phyloP scores from a whole-genome alignment of 2,329 filamentous ascomycete genomes.

The Trichoderma semiorbis region DNA sequence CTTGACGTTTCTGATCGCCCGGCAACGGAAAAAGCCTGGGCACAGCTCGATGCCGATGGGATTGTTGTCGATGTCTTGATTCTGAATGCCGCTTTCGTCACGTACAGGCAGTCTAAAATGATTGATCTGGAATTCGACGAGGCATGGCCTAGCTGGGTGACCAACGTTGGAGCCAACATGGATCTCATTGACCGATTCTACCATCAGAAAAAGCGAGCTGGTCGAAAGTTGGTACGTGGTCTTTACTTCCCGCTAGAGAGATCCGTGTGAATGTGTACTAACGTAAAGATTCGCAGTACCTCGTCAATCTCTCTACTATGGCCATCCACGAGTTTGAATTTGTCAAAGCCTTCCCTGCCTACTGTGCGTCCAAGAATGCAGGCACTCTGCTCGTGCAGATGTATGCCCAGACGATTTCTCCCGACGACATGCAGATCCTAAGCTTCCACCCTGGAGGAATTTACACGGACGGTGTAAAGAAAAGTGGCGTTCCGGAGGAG shows the following conservation, averaged over 20 bases:
- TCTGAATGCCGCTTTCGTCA: conserved; percentile 21
- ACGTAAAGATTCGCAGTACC: neutral
- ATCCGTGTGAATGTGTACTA: neutral
- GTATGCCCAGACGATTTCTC: conserved; percentile 29
- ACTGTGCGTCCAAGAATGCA: conserved; percentile 35
- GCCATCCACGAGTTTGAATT: conserved; percentile 25
- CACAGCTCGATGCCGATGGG: conserved; percentile 24
- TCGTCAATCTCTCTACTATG: conserved; percentile 7
- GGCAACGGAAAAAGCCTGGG: conserved; percentile 31
- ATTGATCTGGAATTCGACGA: conserved; percentile 16
- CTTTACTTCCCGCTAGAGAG: neutral
- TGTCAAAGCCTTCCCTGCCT: conserved; percentile 22
- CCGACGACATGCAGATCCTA: conserved; percentile 36
- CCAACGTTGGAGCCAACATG: conserved; percentile 17
- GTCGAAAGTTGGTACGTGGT: conserved; percentile 22
- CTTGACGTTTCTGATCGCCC: conserved; percentile 25
- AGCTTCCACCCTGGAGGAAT: conserved; percentile 37
- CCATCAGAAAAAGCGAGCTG: conserved; percentile 29
- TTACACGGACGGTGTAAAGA: conserved; percentile 27
- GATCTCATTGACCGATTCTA: conserved; percentile 30
- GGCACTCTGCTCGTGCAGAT: conserved; percentile 33
- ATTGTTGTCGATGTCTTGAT: conserved; percentile 26
- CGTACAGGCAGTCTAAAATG: neutral
- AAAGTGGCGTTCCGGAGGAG: conserved; percentile 13
- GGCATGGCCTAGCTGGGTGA: conserved; percentile 17